Base-by-base conservation (phyloP, 2,329 filamentous ascomycete genomes). In the Aspergillus ustus region DNA sequence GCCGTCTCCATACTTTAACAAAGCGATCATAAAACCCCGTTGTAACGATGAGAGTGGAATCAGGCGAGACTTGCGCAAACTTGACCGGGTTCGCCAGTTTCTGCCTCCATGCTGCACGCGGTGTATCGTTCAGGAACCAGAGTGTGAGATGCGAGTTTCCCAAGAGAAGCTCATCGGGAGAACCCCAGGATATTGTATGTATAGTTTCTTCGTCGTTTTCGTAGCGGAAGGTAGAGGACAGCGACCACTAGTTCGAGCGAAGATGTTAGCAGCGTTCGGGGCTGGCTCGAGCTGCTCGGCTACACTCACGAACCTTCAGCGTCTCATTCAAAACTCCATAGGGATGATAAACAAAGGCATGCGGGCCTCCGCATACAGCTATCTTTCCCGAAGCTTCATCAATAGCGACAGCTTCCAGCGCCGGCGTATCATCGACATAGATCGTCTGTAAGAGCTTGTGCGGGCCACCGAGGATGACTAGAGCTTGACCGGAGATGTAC, bases 1-100 rank as follows among this genome's bases (percentile, higher is more conserved):
- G 81, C 57, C 94, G 86, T 65, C 93, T 87, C 95, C 96, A 99
- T 69, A 98, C 86, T 78, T 99, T 98, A 67, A 96, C 88, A 20
- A 98, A 80, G 55, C 89, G 85, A 75, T 98, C 95, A 72, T 91
- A 87, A 53, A 84, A 81, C 46, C 92, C 91, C 13, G 91, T 86
- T 1, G 91, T 93, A 19, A 93, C 94, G 57, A 98, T 92, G 63
- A 96, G 88, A 20, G 89, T 89, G 13, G 92, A 93, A 75, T 97
- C 94, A 65, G 92, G 92, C 1, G 94, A 97, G 67, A 97, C 88
- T 8, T 84, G 82, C 2, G 93, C 93, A 60, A 89, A 86, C 71
- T 91, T 91, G 43, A 87, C 87, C 0, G 89, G 84, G 70, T 85
- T 93, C 2, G 93, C 89, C 7, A 98, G 82, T 46, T 80, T 75